These are phyloP conservation scores for Trametes sanguinea DNA, from an alignment of 768 basidiomycete species.

Conservation along the genomic window DNA sequence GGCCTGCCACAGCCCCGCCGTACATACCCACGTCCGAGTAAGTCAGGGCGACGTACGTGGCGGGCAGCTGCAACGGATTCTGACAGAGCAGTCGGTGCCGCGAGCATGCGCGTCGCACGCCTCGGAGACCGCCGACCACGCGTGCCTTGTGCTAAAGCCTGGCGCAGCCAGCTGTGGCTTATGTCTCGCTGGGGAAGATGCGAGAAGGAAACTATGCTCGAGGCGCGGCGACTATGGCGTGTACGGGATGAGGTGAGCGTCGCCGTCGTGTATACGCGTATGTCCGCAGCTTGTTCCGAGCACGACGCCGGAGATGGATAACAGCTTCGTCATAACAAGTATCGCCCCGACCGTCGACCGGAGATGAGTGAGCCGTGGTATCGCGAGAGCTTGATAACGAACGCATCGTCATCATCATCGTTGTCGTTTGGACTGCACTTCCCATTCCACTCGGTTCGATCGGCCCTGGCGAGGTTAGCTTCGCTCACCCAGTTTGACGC, in stretches of 20 bases:
- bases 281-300: no score
- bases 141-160: neutral
- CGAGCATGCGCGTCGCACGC: neutral
- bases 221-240: no score
- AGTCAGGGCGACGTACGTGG: neutral
- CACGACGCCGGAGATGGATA: no score
- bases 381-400: neutral
- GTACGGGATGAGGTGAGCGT: no score
- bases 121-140: neutral
- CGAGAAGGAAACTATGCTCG: no score
- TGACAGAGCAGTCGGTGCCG: neutral
- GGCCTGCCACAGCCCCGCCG: conserved; percentile 1
- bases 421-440: no score
- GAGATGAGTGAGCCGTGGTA: neutral
- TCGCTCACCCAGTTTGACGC: no score
- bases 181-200: no score
- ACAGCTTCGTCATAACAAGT: no score
- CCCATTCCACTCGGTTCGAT: no score
- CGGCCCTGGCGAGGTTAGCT: no score
- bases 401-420: neutral
- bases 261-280: no score
- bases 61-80: neutral
- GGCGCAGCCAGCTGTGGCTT: neutral
- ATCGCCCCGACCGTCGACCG: neutral
- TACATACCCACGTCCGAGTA: conserved; percentile 3